These are phyloP conservation scores for Dictyostelium firmibasis DNA, from an alignment of 78 protist species.

Conservation along the genomic window DNA sequence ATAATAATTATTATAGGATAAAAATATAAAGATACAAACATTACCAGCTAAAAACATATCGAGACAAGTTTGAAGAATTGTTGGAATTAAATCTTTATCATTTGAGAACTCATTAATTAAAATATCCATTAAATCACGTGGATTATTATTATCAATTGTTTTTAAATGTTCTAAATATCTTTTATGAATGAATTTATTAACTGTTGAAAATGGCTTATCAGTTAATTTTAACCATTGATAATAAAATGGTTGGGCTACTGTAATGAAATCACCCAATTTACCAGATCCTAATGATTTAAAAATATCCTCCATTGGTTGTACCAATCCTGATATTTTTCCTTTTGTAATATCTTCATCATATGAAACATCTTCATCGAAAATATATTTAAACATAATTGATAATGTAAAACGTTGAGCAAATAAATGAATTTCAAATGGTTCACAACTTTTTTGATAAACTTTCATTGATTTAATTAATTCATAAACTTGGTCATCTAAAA, in stretches of 20 bases:
- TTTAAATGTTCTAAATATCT: neutral
- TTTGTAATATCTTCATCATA: neutral
- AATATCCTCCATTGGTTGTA: neutral
- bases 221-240: neutral
- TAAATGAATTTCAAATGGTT: neutral
- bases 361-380: neutral
- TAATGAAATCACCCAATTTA: neutral
- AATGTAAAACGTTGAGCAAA: neutral
- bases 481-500: slow-evolving; percentile 1
- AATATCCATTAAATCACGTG: slow-evolving; percentile 19
- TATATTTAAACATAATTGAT: neutral
- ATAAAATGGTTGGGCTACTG: neutral
- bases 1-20: neutral
- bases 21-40: neutral
- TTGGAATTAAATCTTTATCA: neutral
- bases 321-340: neutral
- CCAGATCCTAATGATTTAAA: neutral
- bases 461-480: neutral
- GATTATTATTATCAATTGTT: neutral
- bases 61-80: neutral
- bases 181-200: neutral
- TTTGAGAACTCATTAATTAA: neutral
- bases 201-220: neutral
- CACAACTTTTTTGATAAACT: neutral
- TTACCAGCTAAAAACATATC: slow-evolving; percentile 20